Evolutionary conservation across 2,329 filamentous ascomycete species (phyloP), one percentile per base, ranked within the genome.

Genomic region (Phoma sp.): DNA sequence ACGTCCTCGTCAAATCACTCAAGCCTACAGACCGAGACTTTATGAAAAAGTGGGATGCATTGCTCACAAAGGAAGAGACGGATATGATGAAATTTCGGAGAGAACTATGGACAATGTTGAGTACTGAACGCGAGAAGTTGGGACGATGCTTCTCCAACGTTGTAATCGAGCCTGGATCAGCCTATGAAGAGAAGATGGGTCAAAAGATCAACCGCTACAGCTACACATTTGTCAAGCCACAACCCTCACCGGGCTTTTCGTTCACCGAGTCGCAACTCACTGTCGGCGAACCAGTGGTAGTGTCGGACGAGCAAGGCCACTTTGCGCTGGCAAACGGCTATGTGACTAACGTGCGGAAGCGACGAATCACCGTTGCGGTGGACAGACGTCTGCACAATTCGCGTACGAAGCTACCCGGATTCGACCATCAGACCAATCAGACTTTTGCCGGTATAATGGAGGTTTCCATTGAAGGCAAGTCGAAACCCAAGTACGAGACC

Each of bases 21-120:
- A 90, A 85, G 5, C 82, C 88, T 1, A 79, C 77, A 0, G 90
- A 97, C 68, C 86, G 86, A 61, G 84, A 87, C 0, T 99, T 98
- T 73, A 97, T 99, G 75, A 82, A 89, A 59, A 96, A 95, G 70
- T 99, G 95, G 95, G 95, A 99, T 73, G 84, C 88, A 45, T 81
- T 99, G 11, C 80, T 99, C 33, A 98, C 93, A 0, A 95, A 95
- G 71, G 95, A 99, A 78, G 95, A 99, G 73, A 91, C 89, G 65
- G 92, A 96, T 66, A 86, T 89, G 69, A 89, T 95, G 70, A 96
- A 90, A 67, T 89, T 92, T 59, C 87, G 92, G 58, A 83, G 92
- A 61, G 95, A 99, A 71, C 79, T 99, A 2, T 99, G 95, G 95
- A 97, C 93, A 0, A 96, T 99, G 90, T 78, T 93, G 22, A 97